Evolutionary conservation across 331 rosid genomes (phyloP).

Genomic region (Cydonia oblonga): DNA sequence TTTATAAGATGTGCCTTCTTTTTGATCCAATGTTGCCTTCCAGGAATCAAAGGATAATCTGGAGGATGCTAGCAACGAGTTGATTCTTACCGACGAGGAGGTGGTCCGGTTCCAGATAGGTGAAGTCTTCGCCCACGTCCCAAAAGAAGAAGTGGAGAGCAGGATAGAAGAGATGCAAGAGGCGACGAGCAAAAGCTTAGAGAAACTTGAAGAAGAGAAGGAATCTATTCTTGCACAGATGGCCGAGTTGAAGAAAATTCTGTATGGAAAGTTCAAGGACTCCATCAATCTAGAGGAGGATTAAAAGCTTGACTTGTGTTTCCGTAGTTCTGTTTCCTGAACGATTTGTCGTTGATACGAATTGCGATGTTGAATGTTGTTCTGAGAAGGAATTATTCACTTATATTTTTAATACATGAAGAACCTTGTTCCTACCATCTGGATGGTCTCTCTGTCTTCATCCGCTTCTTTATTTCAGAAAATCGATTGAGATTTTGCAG

Average conservation of each 20-base stretch:
- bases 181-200: constrained; percentile 49
- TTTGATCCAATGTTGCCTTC: neutral
- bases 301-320: neutral
- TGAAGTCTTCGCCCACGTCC: constrained; percentile 74
- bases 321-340: neutral
- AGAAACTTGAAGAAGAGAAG: constrained; percentile 58
- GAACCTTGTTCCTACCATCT: neutral
- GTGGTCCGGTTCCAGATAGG: constrained; percentile 71
- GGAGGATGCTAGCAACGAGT: constrained; percentile 76
- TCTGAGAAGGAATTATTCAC: neutral
- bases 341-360: neutral
- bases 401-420: neutral
- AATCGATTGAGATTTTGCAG: neutral
- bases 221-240: constrained; percentile 56
- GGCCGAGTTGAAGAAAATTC: constrained; percentile 56
- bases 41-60: constrained; percentile 73
- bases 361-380: neutral
- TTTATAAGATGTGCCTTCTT: neutral
- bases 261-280: constrained; percentile 79
- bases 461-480: neutral
- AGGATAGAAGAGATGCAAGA: constrained; percentile 66
- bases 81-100: constrained; percentile 82
- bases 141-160: constrained; percentile 74
- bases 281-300: constrained; percentile 94
- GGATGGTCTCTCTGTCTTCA: neutral